Evolutionary conservation across 495 filamentous ascomycete species (phyloP), one percentile per base, ranked within the genome.

Genomic region (Antarctomyces pellizariae): DNA sequence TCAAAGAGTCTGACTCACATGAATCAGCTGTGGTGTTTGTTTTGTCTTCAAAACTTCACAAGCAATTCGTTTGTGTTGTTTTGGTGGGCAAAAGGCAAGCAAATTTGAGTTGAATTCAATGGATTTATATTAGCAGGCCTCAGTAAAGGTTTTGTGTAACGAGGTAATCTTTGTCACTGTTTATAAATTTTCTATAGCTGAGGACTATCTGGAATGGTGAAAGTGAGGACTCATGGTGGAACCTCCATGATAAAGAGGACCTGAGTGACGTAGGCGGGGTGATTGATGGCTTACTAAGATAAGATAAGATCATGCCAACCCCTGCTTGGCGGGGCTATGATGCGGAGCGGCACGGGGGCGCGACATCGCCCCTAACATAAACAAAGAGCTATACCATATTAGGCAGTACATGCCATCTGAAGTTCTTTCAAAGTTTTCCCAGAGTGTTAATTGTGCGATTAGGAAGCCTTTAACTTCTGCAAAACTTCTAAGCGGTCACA

Each of bases 401-500:
- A n/a, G 15, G n/a, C 11, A 12, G 3, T n/a, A 19, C 17, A 16
- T 23, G 1, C 6, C 13, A 24, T n/a, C 24, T 33, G 13, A 21
- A 25, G 21, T 16, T 6, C 18, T 13, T 29, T 23, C 14, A 15
- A 25, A 11, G 15, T 15, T 27, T 16, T 22, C 9, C 4, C 17
- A n/a, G 33, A 30, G 33, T 30, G 28, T 27, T 35, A n/a, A n/a
- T n/a, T n/a, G n/a, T n/a, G n/a, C 22, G 33, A 25, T 25, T 7
- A 15, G 18, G 12, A 2, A 13, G 2, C 12, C 6, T 35, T 29
- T 6, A 13, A 7, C 11, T 28, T 29, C 32, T 21, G 25, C 6
- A 13, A 3, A 25, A 12, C 18, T 18, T 29, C 26, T 25, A 25
- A 28, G 29, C 16, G 12, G 2, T 16, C 8, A 4, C 4, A 16